Evolutionary conservation across 768 basidiomycete genomes (phyloP).

Genomic region (Kwoniella mangroviensis): DNA sequence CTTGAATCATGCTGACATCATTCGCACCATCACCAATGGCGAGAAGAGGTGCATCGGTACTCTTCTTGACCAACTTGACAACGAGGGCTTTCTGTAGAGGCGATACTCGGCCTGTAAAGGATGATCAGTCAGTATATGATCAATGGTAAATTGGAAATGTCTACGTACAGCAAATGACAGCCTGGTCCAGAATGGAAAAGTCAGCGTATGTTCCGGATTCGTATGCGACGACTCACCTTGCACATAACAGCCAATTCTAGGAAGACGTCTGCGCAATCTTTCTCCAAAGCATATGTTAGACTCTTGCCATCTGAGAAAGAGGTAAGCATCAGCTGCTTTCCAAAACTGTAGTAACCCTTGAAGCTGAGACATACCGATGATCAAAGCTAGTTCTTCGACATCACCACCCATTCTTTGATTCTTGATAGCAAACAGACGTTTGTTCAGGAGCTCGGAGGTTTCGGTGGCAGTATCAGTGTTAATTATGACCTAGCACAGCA

Average conservation of each 20-base stretch:
- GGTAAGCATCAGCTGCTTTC: neutral
- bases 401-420: constrained; percentile 90
- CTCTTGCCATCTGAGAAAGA: constrained; percentile 82
- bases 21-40: constrained; percentile 98
- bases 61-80: constrained; percentile 98
- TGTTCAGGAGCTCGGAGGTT: constrained; percentile 83
- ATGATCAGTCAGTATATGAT: constrained; percentile 21
- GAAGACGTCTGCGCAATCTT: constrained; percentile 85
- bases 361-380: constrained; percentile 71
- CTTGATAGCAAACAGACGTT: constrained; percentile 88
- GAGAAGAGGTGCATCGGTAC: constrained; percentile 86
- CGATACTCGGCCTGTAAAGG: constrained; percentile 82
- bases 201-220: constrained; percentile 8
- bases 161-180: constrained; percentile 89
- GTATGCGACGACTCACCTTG: constrained; percentile 61
- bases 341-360: neutral
- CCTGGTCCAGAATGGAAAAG: constrained; percentile 51
- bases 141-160: neutral
- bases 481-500: constrained; percentile 73
- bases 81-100: constrained; percentile 96
- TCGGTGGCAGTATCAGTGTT: constrained; percentile 84
- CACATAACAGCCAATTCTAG: constrained; percentile 96
- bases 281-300: constrained; percentile 87
- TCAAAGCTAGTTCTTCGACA: constrained; percentile 88
- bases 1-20: constrained; percentile 99